These are phyloP conservation scores for Lophium mytilinum DNA, from an alignment of 495 filamentous ascomycete genomes.

Conservation along the genomic window DNA sequence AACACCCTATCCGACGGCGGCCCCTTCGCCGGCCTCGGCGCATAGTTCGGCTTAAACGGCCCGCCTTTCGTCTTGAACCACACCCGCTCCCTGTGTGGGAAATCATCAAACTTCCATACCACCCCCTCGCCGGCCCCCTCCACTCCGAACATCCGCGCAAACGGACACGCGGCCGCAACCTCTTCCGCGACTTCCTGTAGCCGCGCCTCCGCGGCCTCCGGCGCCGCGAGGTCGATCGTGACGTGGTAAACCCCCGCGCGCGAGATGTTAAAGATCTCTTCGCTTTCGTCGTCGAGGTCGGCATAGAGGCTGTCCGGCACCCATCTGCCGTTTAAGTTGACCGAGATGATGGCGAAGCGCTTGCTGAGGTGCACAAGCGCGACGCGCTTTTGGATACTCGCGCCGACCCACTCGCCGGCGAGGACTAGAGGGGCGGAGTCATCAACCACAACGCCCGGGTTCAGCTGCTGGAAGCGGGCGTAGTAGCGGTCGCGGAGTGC, in stretches of 20 bases:
- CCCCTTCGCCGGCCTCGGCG: constrained; percentile 11
- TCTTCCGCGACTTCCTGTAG: constrained; percentile 19
- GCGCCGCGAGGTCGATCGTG: constrained; percentile 17
- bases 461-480: constrained; percentile 12
- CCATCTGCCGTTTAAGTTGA: constrained; percentile 29
- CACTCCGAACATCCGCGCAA: constrained; percentile 26
- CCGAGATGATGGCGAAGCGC: constrained; percentile 31
- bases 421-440: constrained; percentile 23
- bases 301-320: constrained; percentile 22
- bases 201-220: constrained; percentile 4
- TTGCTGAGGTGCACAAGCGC: constrained; percentile 24
- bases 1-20: neutral
- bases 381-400: constrained; percentile 31
- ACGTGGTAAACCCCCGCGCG: constrained; percentile 24
- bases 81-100: constrained; percentile 1
- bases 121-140: constrained; percentile 33
- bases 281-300: constrained; percentile 19
- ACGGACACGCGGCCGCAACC: constrained; percentile 31
- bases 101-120: constrained; percentile 32
- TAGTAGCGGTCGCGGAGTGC: constrained; percentile 2
- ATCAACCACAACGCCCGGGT: constrained; percentile 15
- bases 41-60: constrained; percentile 17
- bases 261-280: constrained; percentile 32
- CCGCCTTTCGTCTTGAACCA: constrained; percentile 36
- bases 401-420: constrained; percentile 34